Conservation (phyloP, 2,329 filamentous ascomycete genomes). For the Capronia americana region DNA sequence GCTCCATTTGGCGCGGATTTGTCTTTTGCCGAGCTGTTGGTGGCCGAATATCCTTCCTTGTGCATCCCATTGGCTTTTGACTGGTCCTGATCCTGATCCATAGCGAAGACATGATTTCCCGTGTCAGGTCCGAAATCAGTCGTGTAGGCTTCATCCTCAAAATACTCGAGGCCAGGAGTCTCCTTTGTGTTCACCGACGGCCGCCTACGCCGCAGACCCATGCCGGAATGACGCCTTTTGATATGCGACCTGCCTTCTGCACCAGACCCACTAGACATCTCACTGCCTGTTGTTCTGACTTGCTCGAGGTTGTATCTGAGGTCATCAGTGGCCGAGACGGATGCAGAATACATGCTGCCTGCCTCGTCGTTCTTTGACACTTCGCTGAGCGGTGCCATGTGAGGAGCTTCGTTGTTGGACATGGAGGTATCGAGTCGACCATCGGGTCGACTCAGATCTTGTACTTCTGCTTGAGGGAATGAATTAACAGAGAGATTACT, state of each 20-base stretch:
- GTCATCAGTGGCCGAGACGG: constrained; percentile 32
- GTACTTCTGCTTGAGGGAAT: constrained; percentile 19
- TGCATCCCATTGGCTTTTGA: neutral
- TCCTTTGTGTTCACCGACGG: constrained; percentile 70
- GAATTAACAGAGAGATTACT: constrained; percentile 44
- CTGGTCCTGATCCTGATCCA: constrained; percentile 61
- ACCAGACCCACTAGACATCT: constrained; percentile 27
- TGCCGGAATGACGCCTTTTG: constrained; percentile 80
- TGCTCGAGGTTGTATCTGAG: constrained; percentile 45
- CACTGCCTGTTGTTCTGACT: constrained; percentile 42
- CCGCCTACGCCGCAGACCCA: constrained; percentile 76
- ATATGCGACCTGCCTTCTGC: constrained; percentile 30
- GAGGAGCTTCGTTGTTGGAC: constrained; percentile 8
- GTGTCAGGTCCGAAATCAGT: constrained; percentile 79
- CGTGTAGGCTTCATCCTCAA: constrained; percentile 85
- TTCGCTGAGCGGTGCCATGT: constrained; percentile 8
- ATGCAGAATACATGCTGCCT: constrained; percentile 32
- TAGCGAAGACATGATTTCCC: constrained; percentile 71
- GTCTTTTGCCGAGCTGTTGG: neutral
- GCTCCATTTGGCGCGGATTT: neutral
- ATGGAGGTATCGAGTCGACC: constrained; percentile 4
- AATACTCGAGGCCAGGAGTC: constrained; percentile 83
- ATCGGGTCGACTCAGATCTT: constrained; percentile 30
- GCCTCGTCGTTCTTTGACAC: constrained; percentile 14
- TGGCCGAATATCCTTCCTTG: neutral